These are phyloP conservation scores for Pyrenopolyporus hunteri DNA, from an alignment of 495 filamentous ascomycete genomes.

Conservation along the genomic window DNA sequence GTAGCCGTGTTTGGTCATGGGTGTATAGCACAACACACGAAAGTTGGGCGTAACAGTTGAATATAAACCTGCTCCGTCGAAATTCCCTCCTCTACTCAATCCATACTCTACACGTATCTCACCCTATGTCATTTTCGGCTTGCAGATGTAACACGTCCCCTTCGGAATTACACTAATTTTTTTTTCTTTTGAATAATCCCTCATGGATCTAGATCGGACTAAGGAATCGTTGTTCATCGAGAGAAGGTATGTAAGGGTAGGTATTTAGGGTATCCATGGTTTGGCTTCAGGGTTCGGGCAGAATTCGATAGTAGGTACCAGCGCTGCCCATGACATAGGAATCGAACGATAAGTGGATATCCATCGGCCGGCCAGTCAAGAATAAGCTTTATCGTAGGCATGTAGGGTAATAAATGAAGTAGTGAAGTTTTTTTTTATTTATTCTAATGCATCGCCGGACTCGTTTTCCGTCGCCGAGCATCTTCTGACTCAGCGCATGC, in stretches of 20 bases:
- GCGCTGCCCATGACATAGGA: neutral
- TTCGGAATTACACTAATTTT: no score
- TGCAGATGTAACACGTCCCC: neutral
- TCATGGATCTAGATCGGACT: neutral
- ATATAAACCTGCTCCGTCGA: neutral
- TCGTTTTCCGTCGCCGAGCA: neutral
- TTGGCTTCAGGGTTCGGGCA: neutral
- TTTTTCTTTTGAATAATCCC: neutral
- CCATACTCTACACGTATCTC: constrained; percentile 6
- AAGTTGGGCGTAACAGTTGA: no score
- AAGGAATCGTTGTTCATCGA: neutral
- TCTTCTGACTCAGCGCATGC: constrained; percentile 24
- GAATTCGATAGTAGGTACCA: neutral
- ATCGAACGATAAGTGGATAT: no score
- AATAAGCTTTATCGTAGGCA: no score
- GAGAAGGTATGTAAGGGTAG: neutral
- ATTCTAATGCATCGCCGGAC: neutral
- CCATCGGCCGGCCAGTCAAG: no score
- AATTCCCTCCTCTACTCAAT: constrained; percentile 12
- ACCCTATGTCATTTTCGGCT: constrained; percentile 2
- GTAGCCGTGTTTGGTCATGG: no score
- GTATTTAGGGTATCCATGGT: neutral
- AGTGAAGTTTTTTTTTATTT: no score
- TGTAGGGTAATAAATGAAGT: no score
- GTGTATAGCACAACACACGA: no score